phyloP scores from a whole-genome alignment of 441 rosid genomes.

The Isatis lusitanica region DNA sequence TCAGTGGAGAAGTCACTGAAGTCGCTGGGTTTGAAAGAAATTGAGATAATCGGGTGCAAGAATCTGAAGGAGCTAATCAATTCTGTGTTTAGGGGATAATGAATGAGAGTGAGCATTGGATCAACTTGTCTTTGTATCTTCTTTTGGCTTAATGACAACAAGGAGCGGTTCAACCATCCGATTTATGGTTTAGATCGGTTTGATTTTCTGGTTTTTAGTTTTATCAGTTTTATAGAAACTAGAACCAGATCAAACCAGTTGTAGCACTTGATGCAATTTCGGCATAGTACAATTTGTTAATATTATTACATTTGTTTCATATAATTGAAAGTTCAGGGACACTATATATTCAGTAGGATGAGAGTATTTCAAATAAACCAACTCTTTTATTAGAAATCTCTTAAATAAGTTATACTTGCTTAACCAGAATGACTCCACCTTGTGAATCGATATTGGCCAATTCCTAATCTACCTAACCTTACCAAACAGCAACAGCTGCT shows the following conservation, averaged over 20 bases:
- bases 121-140: neutral
- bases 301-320: too few species aligned
- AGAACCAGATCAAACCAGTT: neutral
- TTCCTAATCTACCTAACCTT: too few species aligned
- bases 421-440: too few species aligned
- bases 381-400: too few species aligned
- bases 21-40: conserved; percentile 38
- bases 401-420: too few species aligned
- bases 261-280: neutral
- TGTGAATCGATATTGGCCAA: too few species aligned
- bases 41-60: conserved; percentile 64
- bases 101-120: neutral
- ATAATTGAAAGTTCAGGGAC: too few species aligned
- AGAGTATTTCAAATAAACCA: too few species aligned
- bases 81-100: conserved; percentile 44
- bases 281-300: neutral
- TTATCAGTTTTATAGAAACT: neutral
- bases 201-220: neutral
- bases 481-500: too few species aligned
- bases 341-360: too few species aligned
- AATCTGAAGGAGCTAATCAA: conserved; percentile 72
- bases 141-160: neutral
- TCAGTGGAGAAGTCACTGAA: conserved; percentile 54
- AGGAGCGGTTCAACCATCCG: neutral
- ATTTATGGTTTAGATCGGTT: neutral